Evolutionary conservation across 1,139 yeast genomes (phyloP), one percentile per base, ranked within the genome.

Genomic region (Pichia inconspicua): DNA sequence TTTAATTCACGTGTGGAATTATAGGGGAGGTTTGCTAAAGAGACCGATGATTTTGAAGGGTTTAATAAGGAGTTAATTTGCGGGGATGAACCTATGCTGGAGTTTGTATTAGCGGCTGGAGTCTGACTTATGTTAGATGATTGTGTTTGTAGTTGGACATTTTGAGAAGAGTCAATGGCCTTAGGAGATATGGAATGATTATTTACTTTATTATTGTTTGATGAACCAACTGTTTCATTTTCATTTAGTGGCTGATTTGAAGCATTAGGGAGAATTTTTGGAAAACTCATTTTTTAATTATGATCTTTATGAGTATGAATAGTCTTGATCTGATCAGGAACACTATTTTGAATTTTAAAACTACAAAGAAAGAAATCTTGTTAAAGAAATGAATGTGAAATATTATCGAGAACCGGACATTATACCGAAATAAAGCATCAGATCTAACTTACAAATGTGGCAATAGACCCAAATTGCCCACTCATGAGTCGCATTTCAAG

Each of bases 21-120:
- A 5, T 2, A 14, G 6, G 34, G 34, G 5, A 30, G 34, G 2
- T 30, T 30, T 12, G 22, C 19, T 10, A 34, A 17, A 4, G 12
- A 4, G 31, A 34, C 25, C 8, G 36, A 7, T 28, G 53, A 50
- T 35, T 40, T 45, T 3, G 53, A 42, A 22, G 53, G 50, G n/a
- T 47, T 50, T 12, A 50, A 32, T 5, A 47, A 11, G 15, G 47
- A 47, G 7, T 43, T 44, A 5, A 47, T 12, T 10, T 47, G 42
- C 1, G 45, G 34, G 14, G 34, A 30, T 30, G 34, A 30, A 11
- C 34, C 34, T 12, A 30, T 5, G 14, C n/a, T 14, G 2, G 34
- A 30, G n/a, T 30, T 30, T 5, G 34, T 12, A 14, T 14, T 30
- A 10, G 34, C n/a, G 7, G 34, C 12, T 30, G 34, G 12, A 12